Base-by-base conservation (phyloP, 148 eudicot genomes). In the Polygonum aviculare region DNA sequence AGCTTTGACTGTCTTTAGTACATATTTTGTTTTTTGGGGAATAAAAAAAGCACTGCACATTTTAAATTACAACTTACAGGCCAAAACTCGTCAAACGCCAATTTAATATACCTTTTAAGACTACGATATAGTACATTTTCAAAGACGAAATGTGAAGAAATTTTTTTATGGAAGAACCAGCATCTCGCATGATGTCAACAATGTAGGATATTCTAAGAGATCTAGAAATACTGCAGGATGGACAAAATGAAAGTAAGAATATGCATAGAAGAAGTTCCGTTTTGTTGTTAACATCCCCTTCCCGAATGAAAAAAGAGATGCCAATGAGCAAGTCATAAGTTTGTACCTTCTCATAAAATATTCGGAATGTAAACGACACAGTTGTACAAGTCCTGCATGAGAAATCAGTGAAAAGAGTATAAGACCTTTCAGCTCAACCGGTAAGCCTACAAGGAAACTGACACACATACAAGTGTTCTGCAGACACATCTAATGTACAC, bases 351-450 rank as follows among this genome's bases (percentile, higher is more conserved):
- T 94, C 98, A 76, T 94, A 94, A 81, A 94, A 92, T 77, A 87
- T 90, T 35, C 98, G 97, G 80, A 94, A 95, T 75, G 98, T 93
- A 94, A 94, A 95, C 41, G 98, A 92, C 44, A 91, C 88, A 21
- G 98, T 95, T 69, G 98, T 95, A 84, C 98, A 95, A 31, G 98
- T 95, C 97, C 98, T 92, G 90, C 74, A 49, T 11, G 74, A 78
- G 65, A 33, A 73, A 35, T 18, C 12, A 54, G 62, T 40, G 31
- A 65, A 65, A 65, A 39, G 41, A 39, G 7, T 39, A 39, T 4
- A 4, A 39, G 7, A 39, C 41, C 41, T 39, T 39, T 39, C 41
- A 39, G 41, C 41, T 39, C 41, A 39, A 39, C 41, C 41, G 7
- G 41, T 39, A 39, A 39, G 41, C 41, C 41, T 39, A 39, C 41